phyloP scores from a whole-genome alignment of 768 basidiomycete species.

The Dioszegia aurantiaca region DNA sequence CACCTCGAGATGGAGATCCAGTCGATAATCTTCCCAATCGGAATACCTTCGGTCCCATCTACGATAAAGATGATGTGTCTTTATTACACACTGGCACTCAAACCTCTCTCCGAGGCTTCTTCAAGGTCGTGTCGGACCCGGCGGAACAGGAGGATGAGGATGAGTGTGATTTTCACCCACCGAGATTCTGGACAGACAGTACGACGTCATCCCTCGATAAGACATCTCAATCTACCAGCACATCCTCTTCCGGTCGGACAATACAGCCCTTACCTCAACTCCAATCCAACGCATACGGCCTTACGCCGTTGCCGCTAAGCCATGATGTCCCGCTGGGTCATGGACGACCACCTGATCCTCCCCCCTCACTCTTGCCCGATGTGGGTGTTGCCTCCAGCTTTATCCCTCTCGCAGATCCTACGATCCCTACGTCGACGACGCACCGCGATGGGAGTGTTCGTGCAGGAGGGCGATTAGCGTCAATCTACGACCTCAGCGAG shows the following conservation, averaged over 20 bases:
- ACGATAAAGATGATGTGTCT: background rate
- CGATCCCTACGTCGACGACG: too few species aligned
- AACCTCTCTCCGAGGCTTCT: too few species aligned
- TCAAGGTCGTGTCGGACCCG: background rate
- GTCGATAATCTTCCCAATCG: background rate
- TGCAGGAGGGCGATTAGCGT: background rate
- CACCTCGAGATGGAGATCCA: background rate
- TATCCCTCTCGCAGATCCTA: too few species aligned
- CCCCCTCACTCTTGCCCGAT: too few species aligned
- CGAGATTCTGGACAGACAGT: background rate
- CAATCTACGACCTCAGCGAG: constrained; percentile 5
- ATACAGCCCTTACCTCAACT: background rate
- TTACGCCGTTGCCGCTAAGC: background rate
- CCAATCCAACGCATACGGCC: background rate
- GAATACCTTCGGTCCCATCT: background rate
- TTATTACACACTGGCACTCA: background rate
- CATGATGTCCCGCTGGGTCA: too few species aligned
- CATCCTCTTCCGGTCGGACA: constrained; percentile 6
- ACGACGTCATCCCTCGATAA: background rate
- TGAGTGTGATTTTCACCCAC: background rate
- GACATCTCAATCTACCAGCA: background rate
- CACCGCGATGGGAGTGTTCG: background rate
- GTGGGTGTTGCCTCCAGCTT: too few species aligned
- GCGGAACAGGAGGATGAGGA: background rate
- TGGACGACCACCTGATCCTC: too few species aligned